These are phyloP conservation scores for Eucalyptus albens DNA, from an alignment of 345 rosid genomes.

Conservation along the genomic window DNA sequence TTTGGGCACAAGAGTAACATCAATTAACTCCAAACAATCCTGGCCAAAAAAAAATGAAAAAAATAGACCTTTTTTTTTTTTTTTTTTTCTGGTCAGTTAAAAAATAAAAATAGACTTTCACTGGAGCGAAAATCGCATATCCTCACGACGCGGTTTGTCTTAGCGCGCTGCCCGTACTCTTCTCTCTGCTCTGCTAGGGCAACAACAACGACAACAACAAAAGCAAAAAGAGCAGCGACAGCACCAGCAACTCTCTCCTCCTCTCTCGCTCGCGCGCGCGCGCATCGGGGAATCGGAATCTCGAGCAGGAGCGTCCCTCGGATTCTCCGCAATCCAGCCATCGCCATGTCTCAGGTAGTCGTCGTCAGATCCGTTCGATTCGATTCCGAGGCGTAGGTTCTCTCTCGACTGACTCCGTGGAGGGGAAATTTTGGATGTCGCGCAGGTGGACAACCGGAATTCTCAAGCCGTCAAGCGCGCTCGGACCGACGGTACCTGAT, in stretches of 20 bases:
- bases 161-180: not conserved
- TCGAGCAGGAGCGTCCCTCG: not conserved
- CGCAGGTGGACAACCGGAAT: constrained; percentile 89
- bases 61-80: not conserved
- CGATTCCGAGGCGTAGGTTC: not conserved
- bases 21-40: not conserved
- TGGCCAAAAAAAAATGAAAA: not conserved
- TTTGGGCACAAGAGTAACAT: not conserved
- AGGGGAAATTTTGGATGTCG: not conserved
- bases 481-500: constrained; percentile 77
- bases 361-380: not conserved
- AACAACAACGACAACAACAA: not conserved
- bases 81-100: not conserved
- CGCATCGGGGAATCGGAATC: not conserved
- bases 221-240: not conserved
- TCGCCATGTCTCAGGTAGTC: constrained; percentile 38
- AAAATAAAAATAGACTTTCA: not conserved
- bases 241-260: not conserved
- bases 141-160: not conserved
- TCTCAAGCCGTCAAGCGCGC: constrained; percentile 98
- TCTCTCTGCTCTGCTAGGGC: not conserved
- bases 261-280: not conserved
- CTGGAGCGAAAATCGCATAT: not conserved
- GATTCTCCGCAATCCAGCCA: not conserved
- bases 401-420: not conserved